A percentile compares a stretch with the other conserved stretches of the same genome.
Conservation (phyloP, 2,329 filamentous ascomycete genomes). For the Calonectria honghensis region DNA sequence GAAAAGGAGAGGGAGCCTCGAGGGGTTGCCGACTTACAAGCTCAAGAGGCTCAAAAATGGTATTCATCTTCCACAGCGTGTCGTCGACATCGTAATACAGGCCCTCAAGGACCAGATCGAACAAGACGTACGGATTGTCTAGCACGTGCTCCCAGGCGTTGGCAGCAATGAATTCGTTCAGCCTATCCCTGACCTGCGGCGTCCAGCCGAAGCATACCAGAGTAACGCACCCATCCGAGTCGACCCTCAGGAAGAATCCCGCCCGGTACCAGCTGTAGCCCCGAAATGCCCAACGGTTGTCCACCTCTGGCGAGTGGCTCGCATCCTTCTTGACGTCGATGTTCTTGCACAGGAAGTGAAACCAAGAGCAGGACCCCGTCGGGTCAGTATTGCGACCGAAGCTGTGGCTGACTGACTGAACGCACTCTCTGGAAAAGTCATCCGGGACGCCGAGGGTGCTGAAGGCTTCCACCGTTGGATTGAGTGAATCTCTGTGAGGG, state of each 20-base stretch:
- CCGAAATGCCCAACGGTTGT: slow-evolving; percentile 52
- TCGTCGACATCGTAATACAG: slow-evolving; percentile 55
- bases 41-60: slow-evolving; percentile 55
- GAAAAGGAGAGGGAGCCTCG: not conserved
- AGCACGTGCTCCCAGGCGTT: slow-evolving; percentile 52
- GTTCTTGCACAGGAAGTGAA: slow-evolving; percentile 61
- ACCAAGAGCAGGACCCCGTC: slow-evolving; percentile 57
- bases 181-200: slow-evolving; percentile 47
- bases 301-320: slow-evolving; percentile 48
- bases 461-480: slow-evolving; percentile 55
- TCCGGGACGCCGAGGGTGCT: slow-evolving; percentile 55
- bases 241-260: slow-evolving; percentile 54
- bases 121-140: slow-evolving; percentile 55
- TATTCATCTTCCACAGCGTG: slow-evolving; percentile 57
- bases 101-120: slow-evolving; percentile 56
- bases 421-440: slow-evolving; percentile 57
- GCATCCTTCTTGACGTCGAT: slow-evolving; percentile 50
- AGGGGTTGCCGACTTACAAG: slow-evolving; percentile 44
- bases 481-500: slow-evolving; percentile 50
- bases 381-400: slow-evolving; percentile 54
- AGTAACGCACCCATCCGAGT: slow-evolving; percentile 44
- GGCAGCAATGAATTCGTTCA: slow-evolving; percentile 50
- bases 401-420: slow-evolving; percentile 59
- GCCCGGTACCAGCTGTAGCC: slow-evolving; percentile 55
- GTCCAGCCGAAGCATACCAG: slow-evolving; percentile 55